A percentile compares a stretch with the other conserved stretches of the same genome.
These are phyloP conservation scores for Tetratostichococcus sp. DNA, from an alignment of 139 green algal genomes.

Conservation along the genomic window DNA sequence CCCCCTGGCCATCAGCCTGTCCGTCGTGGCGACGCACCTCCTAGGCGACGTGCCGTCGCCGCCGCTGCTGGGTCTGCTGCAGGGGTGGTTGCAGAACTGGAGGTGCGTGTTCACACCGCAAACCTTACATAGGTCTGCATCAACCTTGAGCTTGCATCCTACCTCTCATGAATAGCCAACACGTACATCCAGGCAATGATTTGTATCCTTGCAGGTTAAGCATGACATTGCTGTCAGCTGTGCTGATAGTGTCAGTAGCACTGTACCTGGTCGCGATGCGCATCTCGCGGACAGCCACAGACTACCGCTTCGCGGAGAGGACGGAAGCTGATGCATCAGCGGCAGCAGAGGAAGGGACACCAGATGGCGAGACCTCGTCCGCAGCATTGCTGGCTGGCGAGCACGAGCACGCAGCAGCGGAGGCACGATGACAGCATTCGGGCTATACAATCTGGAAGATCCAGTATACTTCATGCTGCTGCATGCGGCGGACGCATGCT, in stretches of 20 bases:
- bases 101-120: constrained; percentile 1
- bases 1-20: constrained; percentile 73
- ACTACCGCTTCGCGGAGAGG: constrained; percentile 13
- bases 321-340: too few relatives aligned
- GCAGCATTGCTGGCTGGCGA: too few relatives aligned
- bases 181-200: constrained; percentile 11
- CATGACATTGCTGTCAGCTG: constrained; percentile 37
- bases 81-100: constrained; percentile 50
- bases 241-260: constrained; percentile 33
- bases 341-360: too few relatives aligned
- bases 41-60: constrained; percentile 91
- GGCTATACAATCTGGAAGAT: too few relatives aligned
- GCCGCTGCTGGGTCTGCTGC: constrained; percentile 73
- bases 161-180: not conserved
- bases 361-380: too few relatives aligned
- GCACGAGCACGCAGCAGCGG: too few relatives aligned
- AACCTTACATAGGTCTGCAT: not conserved
- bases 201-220: constrained; percentile 27
- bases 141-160: not conserved
- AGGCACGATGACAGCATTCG: too few relatives aligned
- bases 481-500: too few relatives aligned
- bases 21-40: constrained; percentile 84
- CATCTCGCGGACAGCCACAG: constrained; percentile 6
- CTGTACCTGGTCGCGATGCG: constrained; percentile 28
- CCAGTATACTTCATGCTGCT: too few relatives aligned